Evolutionary conservation across 2,329 filamentous ascomycete genomes (phyloP), one percentile per base, ranked within the genome.

Genomic region (Ophiostoma triangulosporum): DNA sequence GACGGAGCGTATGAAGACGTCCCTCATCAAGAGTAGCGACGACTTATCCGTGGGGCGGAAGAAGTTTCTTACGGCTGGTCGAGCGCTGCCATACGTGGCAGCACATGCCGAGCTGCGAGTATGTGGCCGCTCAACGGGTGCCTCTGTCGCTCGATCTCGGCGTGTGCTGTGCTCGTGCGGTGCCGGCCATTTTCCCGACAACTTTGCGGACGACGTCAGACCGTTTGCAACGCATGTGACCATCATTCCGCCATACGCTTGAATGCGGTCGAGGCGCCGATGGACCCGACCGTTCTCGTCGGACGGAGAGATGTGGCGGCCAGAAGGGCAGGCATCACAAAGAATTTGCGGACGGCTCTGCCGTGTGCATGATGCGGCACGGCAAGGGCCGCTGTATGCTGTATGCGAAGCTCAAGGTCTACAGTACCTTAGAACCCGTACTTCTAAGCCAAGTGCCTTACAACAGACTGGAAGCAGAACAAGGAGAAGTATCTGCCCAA

Each of bases 21-120:
- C n/a, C 27, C n/a, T 15, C 4, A 27, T 71, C n/a, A 61, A 51
- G 0, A 68, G 75, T 4, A 64, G 73, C 27, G 76, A 78, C 11
- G 74, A 70, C n/a, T 83, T 85, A 35, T 66, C 88, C 3, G 63
- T 20, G 1, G 64, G 74, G 9, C 77, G 73, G 74, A 74, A 74
- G 59, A 66, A 63, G 35, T 53, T 62, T 1, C 60, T 77, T 3
- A 72, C 73, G 0, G 65, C 69, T 74, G 48, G 71, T 62, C 1
- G 74, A 77, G 62, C 65, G 74, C 29, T 74, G 72, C 56, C 68
- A 74, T n/a, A 72, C 68, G 4, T 76, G 73, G 72, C 59, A 55
- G 2, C 74, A 77, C 58, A 55, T n/a, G 12, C 49, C 61, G 0
- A 58, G 50, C 2, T 76, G 74, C 56, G 73, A 74, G 59, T 76